A percentile compares a stretch with the other conserved stretches of the same genome.
These are phyloP conservation scores for Amanita exitialis DNA, from an alignment of 768 basidiomycete genomes.

Conservation along the genomic window DNA sequence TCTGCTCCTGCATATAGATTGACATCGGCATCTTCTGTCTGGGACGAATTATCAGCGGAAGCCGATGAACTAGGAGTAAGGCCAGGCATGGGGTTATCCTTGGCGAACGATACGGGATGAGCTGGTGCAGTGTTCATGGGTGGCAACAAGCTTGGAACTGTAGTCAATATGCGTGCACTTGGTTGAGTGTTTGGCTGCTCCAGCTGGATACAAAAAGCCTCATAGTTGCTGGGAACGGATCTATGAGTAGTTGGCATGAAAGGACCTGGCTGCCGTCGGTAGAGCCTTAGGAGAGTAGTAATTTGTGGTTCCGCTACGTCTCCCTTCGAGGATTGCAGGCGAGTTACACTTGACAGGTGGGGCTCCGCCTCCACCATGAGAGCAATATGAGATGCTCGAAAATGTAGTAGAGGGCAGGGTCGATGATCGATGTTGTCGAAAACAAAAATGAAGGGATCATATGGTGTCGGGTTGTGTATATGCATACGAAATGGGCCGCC, in stretches of 20 bases:
- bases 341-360: conserved; percentile 4
- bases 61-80: conserved; percentile 4
- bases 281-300: conserved; percentile 4
- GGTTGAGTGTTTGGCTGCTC: conserved; percentile 1
- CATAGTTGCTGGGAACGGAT: not conserved
- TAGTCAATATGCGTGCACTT: conserved; percentile 4
- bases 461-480: conserved; percentile 8
- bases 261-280: conserved; percentile 1
- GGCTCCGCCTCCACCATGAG: conserved; percentile 8
- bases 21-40: not conserved
- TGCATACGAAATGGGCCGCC: conserved; percentile 3
- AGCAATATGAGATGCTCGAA: conserved; percentile 6
- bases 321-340: not conserved
- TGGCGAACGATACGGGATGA: not conserved
- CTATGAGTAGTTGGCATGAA: not conserved
- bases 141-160: conserved; percentile 3
- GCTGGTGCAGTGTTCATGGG: not conserved
- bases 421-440: conserved; percentile 6
- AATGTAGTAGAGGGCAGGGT: conserved; percentile 6
- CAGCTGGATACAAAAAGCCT: conserved; percentile 1
- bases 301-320: conserved; percentile 5
- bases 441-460: conserved; percentile 3
- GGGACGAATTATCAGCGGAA: conserved; percentile 3
- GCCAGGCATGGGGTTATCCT: not conserved
- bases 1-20: conserved; percentile 5